Conservation (phyloP, 208 protist genomes). For the Trypanosoma congolense region DNA sequence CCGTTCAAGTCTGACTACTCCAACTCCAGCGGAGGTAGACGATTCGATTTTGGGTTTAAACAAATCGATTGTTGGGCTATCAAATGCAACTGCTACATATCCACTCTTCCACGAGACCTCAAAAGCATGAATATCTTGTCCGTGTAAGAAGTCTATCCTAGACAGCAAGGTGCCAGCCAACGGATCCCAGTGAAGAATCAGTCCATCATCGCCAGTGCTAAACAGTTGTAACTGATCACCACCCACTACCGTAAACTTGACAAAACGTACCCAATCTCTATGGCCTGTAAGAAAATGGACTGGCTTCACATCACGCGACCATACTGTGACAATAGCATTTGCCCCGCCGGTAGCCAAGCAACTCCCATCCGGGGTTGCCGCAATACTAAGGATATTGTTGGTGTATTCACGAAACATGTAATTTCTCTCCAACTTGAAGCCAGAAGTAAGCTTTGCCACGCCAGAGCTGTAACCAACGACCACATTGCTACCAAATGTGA, state of each 20-base stretch:
- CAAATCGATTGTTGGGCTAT: conserved; percentile 48
- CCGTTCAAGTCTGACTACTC: conserved; percentile 41
- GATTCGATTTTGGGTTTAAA: conserved; percentile 32
- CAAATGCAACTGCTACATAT: conserved; percentile 60
- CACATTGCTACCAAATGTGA: conserved; percentile 23
- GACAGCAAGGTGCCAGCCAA: conserved; percentile 43
- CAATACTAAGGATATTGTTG: conserved; percentile 61
- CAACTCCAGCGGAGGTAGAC: conserved; percentile 21
- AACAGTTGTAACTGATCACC: conserved; percentile 47
- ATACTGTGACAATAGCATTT: conserved; percentile 57
- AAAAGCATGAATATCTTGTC: conserved; percentile 71
- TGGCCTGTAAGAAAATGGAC: conserved; percentile 62
- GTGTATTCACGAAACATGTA: conserved; percentile 24
- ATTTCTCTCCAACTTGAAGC: conserved; percentile 16
- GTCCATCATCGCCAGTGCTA: conserved; percentile 79
- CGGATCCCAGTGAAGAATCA: conserved; percentile 73
- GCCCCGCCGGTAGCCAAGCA: conserved; percentile 60
- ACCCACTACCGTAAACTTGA: conserved; percentile 51
- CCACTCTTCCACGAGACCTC: conserved; percentile 57
- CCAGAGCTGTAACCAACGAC: conserved; percentile 17
- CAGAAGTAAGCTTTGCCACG: conserved; percentile 16
- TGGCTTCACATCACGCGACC: conserved; percentile 45
- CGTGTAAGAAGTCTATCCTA: conserved; percentile 54
- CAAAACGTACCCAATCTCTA: conserved; percentile 81
- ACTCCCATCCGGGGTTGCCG: conserved; percentile 50